These are phyloP conservation scores for Cyberlindnera amylophila DNA, from an alignment of 805 yeast genomes.

Conservation along the genomic window DNA sequence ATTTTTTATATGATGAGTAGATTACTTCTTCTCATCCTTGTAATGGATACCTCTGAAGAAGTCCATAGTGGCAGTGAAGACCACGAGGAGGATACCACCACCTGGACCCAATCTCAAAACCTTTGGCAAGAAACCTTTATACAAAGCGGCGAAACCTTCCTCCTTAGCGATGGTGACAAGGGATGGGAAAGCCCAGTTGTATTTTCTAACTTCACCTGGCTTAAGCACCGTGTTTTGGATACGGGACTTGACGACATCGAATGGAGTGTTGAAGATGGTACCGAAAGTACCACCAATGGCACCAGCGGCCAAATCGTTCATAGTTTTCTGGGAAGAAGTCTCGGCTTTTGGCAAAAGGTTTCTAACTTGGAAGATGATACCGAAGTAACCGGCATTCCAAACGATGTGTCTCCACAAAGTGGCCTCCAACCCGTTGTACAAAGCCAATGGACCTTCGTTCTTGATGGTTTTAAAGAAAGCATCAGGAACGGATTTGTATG, in stretches of 20 bases:
- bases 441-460: conserved; percentile 73
- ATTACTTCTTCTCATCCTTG: conserved; percentile 6
- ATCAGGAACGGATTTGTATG: conserved; percentile 79
- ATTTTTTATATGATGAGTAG: too few species aligned
- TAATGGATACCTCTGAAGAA: conserved; percentile 59
- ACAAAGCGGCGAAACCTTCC: conserved; percentile 89
- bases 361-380: conserved; percentile 87
- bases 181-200: conserved; percentile 89
- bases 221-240: conserved; percentile 70
- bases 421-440: conserved; percentile 94
- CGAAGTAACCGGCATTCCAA: conserved; percentile 99
- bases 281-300: conserved; percentile 96
- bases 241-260: conserved; percentile 95
- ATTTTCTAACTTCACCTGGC: conserved; percentile 78
- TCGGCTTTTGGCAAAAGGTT: conserved; percentile 73
- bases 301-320: conserved; percentile 88
- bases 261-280: conserved; percentile 92
- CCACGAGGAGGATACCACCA: conserved; percentile 96
- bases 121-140: conserved; percentile 96
- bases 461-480: conserved; percentile 70
- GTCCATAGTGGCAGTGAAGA: conserved; percentile 93
- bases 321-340: conserved; percentile 66
- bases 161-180: conserved; percentile 71
- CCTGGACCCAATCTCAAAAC: conserved; percentile 98
- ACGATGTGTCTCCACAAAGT: conserved; percentile 94